phyloP scores from a whole-genome alignment of 352 stramenopile genomes.

The Peronospora belbahrii region DNA sequence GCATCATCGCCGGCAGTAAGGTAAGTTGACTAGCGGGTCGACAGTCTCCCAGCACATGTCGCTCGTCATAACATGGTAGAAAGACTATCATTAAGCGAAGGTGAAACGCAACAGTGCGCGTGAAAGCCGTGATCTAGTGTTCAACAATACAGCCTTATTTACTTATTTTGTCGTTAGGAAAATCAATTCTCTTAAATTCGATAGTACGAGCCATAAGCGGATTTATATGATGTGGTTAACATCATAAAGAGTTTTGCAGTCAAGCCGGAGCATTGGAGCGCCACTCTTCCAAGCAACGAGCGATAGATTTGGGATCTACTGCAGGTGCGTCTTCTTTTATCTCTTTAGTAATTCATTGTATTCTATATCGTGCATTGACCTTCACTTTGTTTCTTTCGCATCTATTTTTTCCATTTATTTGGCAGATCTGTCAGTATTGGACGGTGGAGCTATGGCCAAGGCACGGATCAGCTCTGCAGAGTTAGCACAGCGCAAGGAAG shows the following conservation, averaged over 20 bases:
- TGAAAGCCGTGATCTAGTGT: no score
- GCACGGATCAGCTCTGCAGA: slow-evolving; percentile 34
- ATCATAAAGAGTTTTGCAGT: slow-evolving; percentile 9
- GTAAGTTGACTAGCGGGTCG: no score
- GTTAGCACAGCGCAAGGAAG: slow-evolving; percentile 36
- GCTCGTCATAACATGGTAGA: no score
- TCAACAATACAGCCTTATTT: no score
- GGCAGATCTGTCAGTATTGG: slow-evolving; percentile 7
- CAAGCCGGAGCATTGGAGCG: slow-evolving; percentile 1
- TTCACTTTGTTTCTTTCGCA: not conserved
- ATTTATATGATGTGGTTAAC: slow-evolving; percentile 2
- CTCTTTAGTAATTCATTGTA: no score
- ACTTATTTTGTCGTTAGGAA: no score
- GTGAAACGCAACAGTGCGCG: no score
- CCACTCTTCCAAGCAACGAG: slow-evolving; percentile 16
- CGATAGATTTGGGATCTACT: slow-evolving; percentile 10
- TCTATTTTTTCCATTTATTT: not conserved
- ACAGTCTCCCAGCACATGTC: no score
- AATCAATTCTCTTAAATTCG: no score
- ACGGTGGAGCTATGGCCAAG: slow-evolving; percentile 23
- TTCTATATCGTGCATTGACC: slow-evolving; percentile 2
- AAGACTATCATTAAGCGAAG: no score
- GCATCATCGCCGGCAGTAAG: no score
- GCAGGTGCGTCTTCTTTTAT: slow-evolving; percentile 2
- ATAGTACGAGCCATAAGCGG: no score